Percentiles rank a stretch among this genome's conserved stretches.
Evolutionary conservation across 176 grass and related monocot genomes (phyloP).

Genomic region (Pharus latifolius): DNA sequence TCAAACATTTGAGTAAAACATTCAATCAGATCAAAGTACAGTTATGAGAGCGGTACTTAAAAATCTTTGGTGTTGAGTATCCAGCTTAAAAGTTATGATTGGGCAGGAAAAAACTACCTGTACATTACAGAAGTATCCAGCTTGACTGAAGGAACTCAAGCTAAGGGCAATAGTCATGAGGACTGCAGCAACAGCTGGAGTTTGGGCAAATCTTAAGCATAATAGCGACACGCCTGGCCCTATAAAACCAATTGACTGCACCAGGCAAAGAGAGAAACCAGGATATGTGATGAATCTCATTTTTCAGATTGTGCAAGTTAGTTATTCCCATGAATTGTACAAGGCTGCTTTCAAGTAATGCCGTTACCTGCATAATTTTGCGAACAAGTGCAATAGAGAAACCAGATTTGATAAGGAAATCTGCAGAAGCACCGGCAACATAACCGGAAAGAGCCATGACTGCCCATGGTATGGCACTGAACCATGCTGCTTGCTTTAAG

Average conservation of each 20-base stretch:
- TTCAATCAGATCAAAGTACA: background rate
- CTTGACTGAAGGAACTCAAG: slow-evolving; percentile 90
- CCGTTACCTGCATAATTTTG: slow-evolving; percentile 83
- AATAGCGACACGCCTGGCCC: slow-evolving; percentile 65
- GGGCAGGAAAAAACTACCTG: slow-evolving; percentile 40
- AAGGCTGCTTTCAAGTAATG: background rate
- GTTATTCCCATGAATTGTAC: background rate
- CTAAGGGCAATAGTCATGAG: slow-evolving; percentile 78
- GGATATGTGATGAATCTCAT: background rate
- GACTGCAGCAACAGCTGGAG: slow-evolving; percentile 49
- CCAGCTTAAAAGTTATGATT: slow-evolving; percentile 11
- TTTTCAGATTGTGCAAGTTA: background rate
- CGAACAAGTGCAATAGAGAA: slow-evolving; percentile 31
- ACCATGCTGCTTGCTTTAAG: slow-evolving; percentile 98
- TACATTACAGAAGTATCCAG: slow-evolving; percentile 86
- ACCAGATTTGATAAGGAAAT: slow-evolving; percentile 83
- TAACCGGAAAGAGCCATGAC: slow-evolving; percentile 95
- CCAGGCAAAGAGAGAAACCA: slow-evolving; percentile 5
- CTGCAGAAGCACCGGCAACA: slow-evolving; percentile 76
- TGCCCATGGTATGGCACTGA: slow-evolving; percentile 92
- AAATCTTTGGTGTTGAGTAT: background rate
- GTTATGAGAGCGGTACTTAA: background rate
- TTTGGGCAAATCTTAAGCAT: slow-evolving; percentile 73
- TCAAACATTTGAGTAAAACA: slow-evolving; percentile 1
- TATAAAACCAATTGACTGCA: slow-evolving; percentile 87